Base-by-base conservation (phyloP, 2,329 filamentous ascomycete genomes). In the Dendrostoma leiphaemia region DNA sequence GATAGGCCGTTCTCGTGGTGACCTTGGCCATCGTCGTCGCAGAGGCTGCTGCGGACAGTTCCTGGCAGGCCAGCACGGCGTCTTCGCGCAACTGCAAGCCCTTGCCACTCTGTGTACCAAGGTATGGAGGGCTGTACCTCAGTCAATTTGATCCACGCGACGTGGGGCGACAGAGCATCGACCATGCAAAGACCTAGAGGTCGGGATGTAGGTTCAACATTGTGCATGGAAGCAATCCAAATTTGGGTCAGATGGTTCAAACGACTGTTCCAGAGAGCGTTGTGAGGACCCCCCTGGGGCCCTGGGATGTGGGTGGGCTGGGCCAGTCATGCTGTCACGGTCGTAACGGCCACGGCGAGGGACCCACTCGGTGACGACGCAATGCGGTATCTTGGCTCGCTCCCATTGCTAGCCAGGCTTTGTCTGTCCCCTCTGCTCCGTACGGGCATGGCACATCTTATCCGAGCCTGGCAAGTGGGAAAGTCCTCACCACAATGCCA, bases 301-400 rank as follows among this genome's bases (percentile, higher is more conserved):
- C 19, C 28, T 32, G 44, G 29, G 28, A 9, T 3, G 7, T 41
- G 21, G 19, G 12, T 41, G 38, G 13, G 6, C 24, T 44, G 15
- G 40, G 40, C 19, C 40, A 44, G 9, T 44, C 12, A 44, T 15
- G 3, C 21, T 13, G 24, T n/a, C n/a, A n/a, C n/a, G n/a, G n/a
- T n/a, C n/a, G n/a, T n/a, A n/a, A n/a, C 24, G 24, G 13, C 17
- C 10, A 7, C 24, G 44, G 29, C 17, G 44, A 6, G 7, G 43
- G 32, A 28, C 26, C 47, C 47, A 49, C 47, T 23, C 24, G 47
- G 34, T 49, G 47, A 49, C 47, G 47, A 49, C 47, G 47, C 47
- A 19, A 15, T 32, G 28, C 47, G 24, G 47, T 49, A 26, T 29
- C 47, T 40, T 32, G n/a, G n/a, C n/a, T 46, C 44, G 17, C 21